Conservation (phyloP, 1,284 basidiomycete genomes). For the Heterobasidion irregulare region DNA sequence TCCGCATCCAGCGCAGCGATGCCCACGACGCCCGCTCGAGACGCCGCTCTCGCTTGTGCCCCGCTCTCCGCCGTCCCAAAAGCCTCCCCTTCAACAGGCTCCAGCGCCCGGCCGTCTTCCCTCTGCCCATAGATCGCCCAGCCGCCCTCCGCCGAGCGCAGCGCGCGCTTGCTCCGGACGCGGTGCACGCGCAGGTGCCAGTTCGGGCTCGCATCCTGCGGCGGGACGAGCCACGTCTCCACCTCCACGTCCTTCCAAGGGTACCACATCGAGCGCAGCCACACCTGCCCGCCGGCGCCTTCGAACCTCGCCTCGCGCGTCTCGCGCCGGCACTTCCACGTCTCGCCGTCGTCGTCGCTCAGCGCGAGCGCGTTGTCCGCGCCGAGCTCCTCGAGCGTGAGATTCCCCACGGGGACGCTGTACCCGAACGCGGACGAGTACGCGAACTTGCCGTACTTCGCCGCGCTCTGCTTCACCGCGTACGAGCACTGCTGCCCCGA, state of each 20-base stretch:
- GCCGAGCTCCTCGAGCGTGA: constrained; percentile 64
- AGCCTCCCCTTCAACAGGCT: constrained; percentile 29
- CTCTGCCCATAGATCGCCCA: constrained; percentile 70
- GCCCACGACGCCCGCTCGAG: constrained; percentile 55
- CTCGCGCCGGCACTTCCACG: constrained; percentile 60
- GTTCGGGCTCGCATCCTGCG: constrained; percentile 41
- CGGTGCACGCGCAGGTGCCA: constrained; percentile 70
- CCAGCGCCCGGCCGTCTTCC: constrained; percentile 51
- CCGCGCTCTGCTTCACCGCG: constrained; percentile 67
- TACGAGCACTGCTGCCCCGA: constrained; percentile 77
- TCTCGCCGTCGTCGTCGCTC: constrained; percentile 59
- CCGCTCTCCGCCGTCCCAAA: constrained; percentile 39
- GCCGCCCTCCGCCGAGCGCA: constrained; percentile 60
- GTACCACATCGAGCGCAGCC: constrained; percentile 64
- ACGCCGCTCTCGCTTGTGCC: constrained; percentile 43
- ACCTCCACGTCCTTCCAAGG: constrained; percentile 68
- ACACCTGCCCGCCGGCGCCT: constrained; percentile 26
- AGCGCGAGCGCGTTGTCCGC: constrained; percentile 65
- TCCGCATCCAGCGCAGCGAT: constrained; percentile 39
- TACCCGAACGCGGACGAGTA: constrained; percentile 74
- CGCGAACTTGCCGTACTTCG: constrained; percentile 72
- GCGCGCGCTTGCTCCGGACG: constrained; percentile 38
- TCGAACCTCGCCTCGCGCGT: constrained; percentile 59
- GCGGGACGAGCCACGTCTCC: constrained; percentile 71
- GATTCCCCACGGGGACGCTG: constrained; percentile 60